Percentiles rank a stretch among this genome's conserved stretches.
Evolutionary conservation across 192 early-diverging fungal genomes (phyloP).

Genomic region (Coemansia sp.): DNA sequence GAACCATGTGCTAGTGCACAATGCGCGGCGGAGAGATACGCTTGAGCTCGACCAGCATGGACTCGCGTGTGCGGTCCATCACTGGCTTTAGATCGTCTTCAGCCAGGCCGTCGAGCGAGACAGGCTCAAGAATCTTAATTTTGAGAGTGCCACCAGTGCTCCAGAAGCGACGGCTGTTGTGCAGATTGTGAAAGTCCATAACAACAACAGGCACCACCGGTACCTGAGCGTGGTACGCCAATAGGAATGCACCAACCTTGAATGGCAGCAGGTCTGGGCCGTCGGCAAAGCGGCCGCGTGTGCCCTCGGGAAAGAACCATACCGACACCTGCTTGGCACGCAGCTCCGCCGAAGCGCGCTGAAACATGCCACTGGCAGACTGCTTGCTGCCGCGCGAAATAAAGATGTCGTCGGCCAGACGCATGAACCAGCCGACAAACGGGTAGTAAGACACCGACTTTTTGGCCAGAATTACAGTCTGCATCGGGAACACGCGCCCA

Average conservation of each 20-base stretch:
- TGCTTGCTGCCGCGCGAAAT: conserved; percentile 83
- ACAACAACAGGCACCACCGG: conserved; percentile 89
- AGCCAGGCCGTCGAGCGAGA: conserved; percentile 37
- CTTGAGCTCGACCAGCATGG: conserved; percentile 46
- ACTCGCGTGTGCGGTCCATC: conserved; percentile 45
- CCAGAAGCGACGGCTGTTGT: conserved; percentile 44
- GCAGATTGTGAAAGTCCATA: conserved; percentile 62
- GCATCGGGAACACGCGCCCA: conserved; percentile 70
- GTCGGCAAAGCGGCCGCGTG: conserved; percentile 71
- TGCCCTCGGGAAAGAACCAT: conserved; percentile 95
- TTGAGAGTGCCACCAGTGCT: conserved; percentile 41
- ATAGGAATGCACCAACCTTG: conserved; percentile 94
- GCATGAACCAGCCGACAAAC: conserved; percentile 73
- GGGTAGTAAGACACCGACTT: conserved; percentile 71
- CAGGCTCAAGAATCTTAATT: conserved; percentile 48
- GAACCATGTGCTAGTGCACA: conserved; percentile 4
- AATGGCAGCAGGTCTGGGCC: conserved; percentile 74
- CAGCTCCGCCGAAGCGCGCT: conserved; percentile 72
- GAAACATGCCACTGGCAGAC: conserved; percentile 80
- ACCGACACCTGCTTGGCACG: conserved; percentile 75
- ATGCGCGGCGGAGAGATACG: conserved; percentile 43
- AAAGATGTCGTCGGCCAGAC: conserved; percentile 81
- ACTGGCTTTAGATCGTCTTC: conserved; percentile 49
- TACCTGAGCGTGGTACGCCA: conserved; percentile 85
- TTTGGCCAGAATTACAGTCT: conserved; percentile 74